Percentiles rank a stretch among this genome's conserved stretches.
These are phyloP conservation scores for Candolleomyces efflorescens DNA, from an alignment of 768 basidiomycete genomes.

Conservation along the genomic window DNA sequence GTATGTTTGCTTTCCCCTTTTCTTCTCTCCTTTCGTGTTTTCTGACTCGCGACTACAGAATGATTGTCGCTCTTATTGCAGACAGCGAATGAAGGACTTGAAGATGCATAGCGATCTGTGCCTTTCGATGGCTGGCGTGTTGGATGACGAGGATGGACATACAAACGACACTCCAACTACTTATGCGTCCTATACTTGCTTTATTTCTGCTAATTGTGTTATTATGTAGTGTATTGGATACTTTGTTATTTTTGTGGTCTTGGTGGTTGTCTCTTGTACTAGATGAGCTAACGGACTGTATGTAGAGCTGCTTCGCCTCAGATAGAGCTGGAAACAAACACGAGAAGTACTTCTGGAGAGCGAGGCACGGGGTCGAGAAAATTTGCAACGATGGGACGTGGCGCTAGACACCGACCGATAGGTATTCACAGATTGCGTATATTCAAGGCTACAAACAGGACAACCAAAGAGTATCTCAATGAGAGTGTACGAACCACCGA, in stretches of 20 bases:
- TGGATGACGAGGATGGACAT: neutral
- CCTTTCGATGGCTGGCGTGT: neutral
- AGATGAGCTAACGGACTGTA: too few species aligned
- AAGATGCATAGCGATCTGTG: neutral
- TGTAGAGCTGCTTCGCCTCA: too few species aligned
- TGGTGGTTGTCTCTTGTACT: too few species aligned
- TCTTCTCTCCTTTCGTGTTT: neutral
- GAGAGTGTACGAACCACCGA: conserved; percentile 64
- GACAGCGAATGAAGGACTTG: conserved; percentile 53
- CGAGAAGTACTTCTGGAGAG: too few species aligned
- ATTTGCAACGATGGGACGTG: too few species aligned
- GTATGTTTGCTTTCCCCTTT: conserved; percentile 37
- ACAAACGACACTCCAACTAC: neutral
- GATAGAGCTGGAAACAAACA: too few species aligned
- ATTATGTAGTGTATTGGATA: neutral
- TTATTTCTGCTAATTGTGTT: neutral
- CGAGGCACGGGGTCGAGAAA: too few species aligned
- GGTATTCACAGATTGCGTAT: too few species aligned
- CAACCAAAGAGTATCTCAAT: neutral
- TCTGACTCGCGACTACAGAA: conserved; percentile 35
- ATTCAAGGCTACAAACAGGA: neutral
- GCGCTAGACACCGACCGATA: too few species aligned
- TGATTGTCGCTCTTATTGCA: conserved; percentile 85
- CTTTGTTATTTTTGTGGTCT: neutral
- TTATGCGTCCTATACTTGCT: neutral